A percentile compares a stretch with the other conserved stretches of the same genome.
phyloP scores from a whole-genome alignment of 2,329 filamentous ascomycete genomes.

The Hirsutella rhossiliensis region DNA sequence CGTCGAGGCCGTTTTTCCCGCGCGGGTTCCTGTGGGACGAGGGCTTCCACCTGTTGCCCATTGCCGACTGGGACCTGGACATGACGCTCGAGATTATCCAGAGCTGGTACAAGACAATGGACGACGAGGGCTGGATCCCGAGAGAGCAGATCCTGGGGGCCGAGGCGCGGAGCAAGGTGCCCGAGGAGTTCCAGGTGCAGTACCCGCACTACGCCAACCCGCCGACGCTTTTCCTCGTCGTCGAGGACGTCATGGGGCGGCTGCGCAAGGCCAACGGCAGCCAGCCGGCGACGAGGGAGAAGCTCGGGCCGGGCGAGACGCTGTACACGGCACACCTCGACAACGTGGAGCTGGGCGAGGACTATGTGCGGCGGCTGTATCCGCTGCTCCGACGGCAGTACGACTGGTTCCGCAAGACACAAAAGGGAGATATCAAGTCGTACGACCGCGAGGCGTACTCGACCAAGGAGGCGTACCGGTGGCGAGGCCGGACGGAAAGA shows the following conservation, averaged over 20 bases:
- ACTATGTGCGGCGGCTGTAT: constrained; percentile 68
- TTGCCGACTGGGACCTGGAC: constrained; percentile 90
- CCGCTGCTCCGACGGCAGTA: constrained; percentile 83
- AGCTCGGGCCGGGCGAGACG: constrained; percentile 26
- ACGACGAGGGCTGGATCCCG: constrained; percentile 94
- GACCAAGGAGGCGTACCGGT: constrained; percentile 84
- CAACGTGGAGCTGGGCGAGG: constrained; percentile 52
- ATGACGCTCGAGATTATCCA: constrained; percentile 77
- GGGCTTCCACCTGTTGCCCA: constrained; percentile 84
- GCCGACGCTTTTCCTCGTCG: constrained; percentile 81
- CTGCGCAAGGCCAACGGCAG: constrained; percentile 46
- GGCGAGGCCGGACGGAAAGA: constrained; percentile 76
- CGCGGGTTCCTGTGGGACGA: constrained; percentile 97
- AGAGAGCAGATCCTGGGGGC: constrained; percentile 88
- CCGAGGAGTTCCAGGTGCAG: constrained; percentile 82
- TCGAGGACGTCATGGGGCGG: constrained; percentile 75
- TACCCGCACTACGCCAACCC: constrained; percentile 98
- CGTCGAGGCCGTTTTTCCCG: constrained; percentile 91
- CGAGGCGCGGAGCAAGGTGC: constrained; percentile 92
- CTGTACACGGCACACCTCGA: constrained; percentile 54
- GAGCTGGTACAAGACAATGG: constrained; percentile 94
- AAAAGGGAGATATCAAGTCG: constrained; percentile 76
- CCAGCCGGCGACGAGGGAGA: constrained; percentile 28
- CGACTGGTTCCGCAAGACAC: constrained; percentile 89
- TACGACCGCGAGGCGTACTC: constrained; percentile 88